Conservation (phyloP, 1,139 yeast species). For the Hansenula lynferdii region DNA sequence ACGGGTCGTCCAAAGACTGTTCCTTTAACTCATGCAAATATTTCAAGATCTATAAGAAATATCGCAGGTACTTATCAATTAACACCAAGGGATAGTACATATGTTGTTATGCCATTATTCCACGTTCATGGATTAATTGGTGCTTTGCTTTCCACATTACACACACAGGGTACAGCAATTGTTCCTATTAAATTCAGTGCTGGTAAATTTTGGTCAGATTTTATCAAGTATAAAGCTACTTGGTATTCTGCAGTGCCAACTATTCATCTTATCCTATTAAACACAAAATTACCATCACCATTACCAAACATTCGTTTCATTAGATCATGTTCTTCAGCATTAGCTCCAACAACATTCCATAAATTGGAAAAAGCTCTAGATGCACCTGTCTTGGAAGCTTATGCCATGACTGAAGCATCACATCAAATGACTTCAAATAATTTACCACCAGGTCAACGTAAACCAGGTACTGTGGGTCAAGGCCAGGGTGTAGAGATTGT, state of each 20-base stretch:
- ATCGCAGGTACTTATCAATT: conserved; percentile 52
- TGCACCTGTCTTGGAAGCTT: conserved; percentile 68
- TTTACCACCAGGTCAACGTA: conserved; percentile 56
- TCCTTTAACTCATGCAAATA: conserved; percentile 57
- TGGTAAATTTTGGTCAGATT: conserved; percentile 51
- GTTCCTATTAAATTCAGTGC: conserved; percentile 59
- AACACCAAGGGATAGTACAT: conserved; percentile 42
- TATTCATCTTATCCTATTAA: conserved; percentile 57
- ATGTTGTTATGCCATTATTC: conserved; percentile 68
- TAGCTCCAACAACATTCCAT: conserved; percentile 58
- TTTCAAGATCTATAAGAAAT: conserved; percentile 52
- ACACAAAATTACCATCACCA: conserved; percentile 41
- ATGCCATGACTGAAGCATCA: conserved; percentile 74
- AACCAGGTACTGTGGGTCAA: conserved; percentile 66
- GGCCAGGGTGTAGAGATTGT: conserved; percentile 64
- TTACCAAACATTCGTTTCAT: conserved; percentile 55
- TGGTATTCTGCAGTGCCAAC: conserved; percentile 79
- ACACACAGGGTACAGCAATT: conserved; percentile 55
- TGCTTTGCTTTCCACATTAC: conserved; percentile 53
- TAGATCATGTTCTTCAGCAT: conserved; percentile 62
- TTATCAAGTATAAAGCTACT: conserved; percentile 40
- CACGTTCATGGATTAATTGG: conserved; percentile 70
- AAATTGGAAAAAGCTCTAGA: conserved; percentile 48
- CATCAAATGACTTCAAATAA: conserved; percentile 72
- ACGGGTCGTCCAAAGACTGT: conserved; percentile 72